phyloP scores from a whole-genome alignment of 495 filamentous ascomycete genomes.

The Penicillium taxi region DNA sequence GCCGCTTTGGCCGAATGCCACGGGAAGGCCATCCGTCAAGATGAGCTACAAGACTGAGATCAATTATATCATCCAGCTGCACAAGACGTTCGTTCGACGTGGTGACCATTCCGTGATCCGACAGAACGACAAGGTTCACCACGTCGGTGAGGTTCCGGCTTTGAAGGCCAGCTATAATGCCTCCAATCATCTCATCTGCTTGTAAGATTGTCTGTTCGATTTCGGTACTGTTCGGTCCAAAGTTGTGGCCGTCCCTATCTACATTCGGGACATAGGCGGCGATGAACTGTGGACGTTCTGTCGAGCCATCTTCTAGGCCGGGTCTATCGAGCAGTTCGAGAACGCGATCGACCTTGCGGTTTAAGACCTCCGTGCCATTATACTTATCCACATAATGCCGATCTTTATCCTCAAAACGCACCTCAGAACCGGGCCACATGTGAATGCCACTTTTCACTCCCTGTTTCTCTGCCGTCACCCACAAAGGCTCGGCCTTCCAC shows the following conservation, averaged over 20 bases:
- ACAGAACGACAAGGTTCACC: conserved; percentile 96
- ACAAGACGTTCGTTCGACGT: conserved; percentile 75
- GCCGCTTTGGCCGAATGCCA: conserved; percentile 69
- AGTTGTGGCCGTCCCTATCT: conserved; percentile 75
- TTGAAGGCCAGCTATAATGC: conserved; percentile 67
- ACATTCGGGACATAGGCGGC: conserved; percentile 92
- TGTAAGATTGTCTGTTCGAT: conserved; percentile 62
- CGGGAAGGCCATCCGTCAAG: conserved; percentile 93
- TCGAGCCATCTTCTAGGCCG: conserved; percentile 46
- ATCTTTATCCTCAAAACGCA: conserved; percentile 54
- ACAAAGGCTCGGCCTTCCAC: conserved; percentile 92
- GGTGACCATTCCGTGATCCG: conserved; percentile 96
- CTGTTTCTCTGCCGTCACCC: conserved; percentile 80
- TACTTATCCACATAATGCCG: conserved; percentile 75
- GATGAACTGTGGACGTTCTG: conserved; percentile 72
- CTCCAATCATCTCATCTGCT: conserved; percentile 72
- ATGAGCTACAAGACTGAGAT: conserved; percentile 64
- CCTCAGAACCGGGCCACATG: conserved; percentile 98
- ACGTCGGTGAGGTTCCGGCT: conserved; percentile 76
- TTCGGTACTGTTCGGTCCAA: conserved; percentile 90
- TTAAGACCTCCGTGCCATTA: conserved; percentile 66
- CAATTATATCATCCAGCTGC: conserved; percentile 86
- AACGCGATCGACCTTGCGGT: conserved; percentile 67
- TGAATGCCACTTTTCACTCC: conserved; percentile 74
- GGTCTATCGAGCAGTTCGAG: conserved; percentile 76